Evolutionary conservation across 2,329 filamentous ascomycete species (phyloP), one percentile per base, ranked within the genome.

Genomic region (Alternaria viburni): DNA sequence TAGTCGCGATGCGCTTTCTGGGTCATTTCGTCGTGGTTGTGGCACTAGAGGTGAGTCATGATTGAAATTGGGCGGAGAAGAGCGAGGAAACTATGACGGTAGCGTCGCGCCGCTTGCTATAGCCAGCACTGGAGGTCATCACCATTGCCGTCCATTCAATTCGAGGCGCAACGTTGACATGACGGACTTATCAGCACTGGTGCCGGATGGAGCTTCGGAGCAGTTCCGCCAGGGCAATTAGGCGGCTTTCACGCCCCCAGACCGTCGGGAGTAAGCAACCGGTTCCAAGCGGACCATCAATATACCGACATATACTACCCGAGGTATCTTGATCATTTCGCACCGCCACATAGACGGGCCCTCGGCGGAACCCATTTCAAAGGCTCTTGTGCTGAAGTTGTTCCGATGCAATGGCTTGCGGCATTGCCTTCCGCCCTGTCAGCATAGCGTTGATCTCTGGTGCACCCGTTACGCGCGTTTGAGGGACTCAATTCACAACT

Each of bases 301-400:
- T 74, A 62, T 52, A 65, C 74, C 74, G 74, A 72, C 57, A 50
- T 32, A 64, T 47, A 61, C 61, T 71, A 72, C 69, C 71, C 69
- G 68, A 70, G 71, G 71, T 71, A 69, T 69, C 69, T 61, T 44
- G 62, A 57, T 60, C 64, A 72, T 73, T 66, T 70, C 62, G 68
- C 70, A 62, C 59, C 62, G 60, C 60, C 65, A 63, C 68, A 69
- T 59, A 55, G 61, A 49, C 66, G 55, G 57, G 47, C 61, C 60
- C 64, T 54, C 57, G 58, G 59, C 36, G 57, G 56, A 36, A 59
- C 54, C 36, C 55, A 61, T 58, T 63, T 50, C 54, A 58, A 65
- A 52, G 59, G 54, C 46, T 62, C 49, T 52, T 62, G 63, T 50
- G 36, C 13, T 51, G 54, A 65, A 51, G 58, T 52, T 62, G 63